Evolutionary conservation across 148 eudicot genomes (phyloP).

Genomic region (Camellia granthamiana): DNA sequence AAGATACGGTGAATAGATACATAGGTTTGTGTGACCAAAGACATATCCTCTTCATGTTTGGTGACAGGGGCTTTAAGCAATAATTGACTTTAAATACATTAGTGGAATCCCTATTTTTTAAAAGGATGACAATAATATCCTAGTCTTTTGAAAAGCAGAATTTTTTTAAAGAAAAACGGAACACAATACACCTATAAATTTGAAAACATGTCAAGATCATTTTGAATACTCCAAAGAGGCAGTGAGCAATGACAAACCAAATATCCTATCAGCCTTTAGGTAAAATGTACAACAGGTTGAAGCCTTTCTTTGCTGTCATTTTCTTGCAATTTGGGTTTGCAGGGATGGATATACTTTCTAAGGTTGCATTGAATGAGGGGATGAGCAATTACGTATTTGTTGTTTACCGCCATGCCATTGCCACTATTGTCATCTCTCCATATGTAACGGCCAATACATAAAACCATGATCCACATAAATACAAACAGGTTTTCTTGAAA

Average conservation of each 20-base stretch:
- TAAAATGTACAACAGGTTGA: slow-evolving; percentile 32
- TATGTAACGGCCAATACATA: slow-evolving; percentile 17
- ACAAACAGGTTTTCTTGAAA: neutral
- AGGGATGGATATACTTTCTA: slow-evolving; percentile 88
- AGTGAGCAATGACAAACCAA: slow-evolving; percentile 19
- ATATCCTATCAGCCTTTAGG: slow-evolving; percentile 19
- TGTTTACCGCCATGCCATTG: slow-evolving; percentile 90
- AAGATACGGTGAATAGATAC: neutral
- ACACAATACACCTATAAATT: slow-evolving; percentile 10
- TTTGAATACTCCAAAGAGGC: slow-evolving; percentile 2
- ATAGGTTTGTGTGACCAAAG: neutral
- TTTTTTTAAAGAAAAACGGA: neutral
- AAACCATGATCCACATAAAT: neutral
- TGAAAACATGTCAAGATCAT: neutral
- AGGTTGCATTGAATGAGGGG: slow-evolving; percentile 75
- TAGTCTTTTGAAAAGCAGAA: neutral
- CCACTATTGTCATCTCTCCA: slow-evolving; percentile 67
- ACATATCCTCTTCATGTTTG: too few species aligned
- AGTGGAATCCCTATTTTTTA: neutral
- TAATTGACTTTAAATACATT: neutral
- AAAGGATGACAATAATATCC: neutral
- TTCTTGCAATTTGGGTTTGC: slow-evolving; percentile 80
- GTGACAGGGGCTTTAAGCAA: neutral
- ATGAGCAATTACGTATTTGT: slow-evolving; percentile 93
- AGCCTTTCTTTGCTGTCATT: slow-evolving; percentile 64